Base-by-base conservation (phyloP, 2,329 filamentous ascomycete species). In the Akanthomyces lecanii region DNA sequence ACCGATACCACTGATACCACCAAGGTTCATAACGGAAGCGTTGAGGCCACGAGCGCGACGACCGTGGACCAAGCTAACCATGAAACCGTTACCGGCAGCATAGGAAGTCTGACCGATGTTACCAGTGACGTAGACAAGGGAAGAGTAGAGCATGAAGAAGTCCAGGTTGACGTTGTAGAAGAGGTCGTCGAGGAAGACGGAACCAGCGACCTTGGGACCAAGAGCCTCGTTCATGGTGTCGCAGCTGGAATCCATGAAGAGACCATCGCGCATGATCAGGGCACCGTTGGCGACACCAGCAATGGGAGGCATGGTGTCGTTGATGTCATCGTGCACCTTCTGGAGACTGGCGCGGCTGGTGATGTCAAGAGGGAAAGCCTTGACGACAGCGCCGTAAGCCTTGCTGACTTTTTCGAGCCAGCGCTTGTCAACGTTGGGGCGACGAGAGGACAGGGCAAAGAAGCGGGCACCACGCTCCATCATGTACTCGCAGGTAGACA, bases 81-180 rank as follows among this genome's bases (percentile, higher is more conserved):
- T 77, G 65, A 74, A 80, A 11, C 66, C 60, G 65, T 77, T 77
- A 3, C 72, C 75, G 5, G 77, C 75, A 1, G 69, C 66, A 57
- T 80, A 80, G 25, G 67, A 71, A 10, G 68, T 65, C 61, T 80
- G 78, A 1, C 76, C 76, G 1, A 62, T 55, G 52, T 75, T 75
- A 0, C 78, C 78, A 0, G 71, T 67, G 0, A 78, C 68, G 5
- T 60, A 68, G 5, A 72, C 65, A 1, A 75, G 64, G 0, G 78
- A 81, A 0, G 74, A 77, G 47, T 79, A 74, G 28, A 77, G 65
- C 12, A 81, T 68, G 66, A 81, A 78, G 60, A 78, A 79, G 51
- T 78, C 76, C 0, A 78, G 70, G 7, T 69, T 54, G 0, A 61
- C 53, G 1, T 71, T 65, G 10, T 62, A 40, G 56, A 77, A 75